Evolutionary conservation across 1,139 yeast species (phyloP).

Genomic region (Nakaseomyces kungkrabaensis): DNA sequence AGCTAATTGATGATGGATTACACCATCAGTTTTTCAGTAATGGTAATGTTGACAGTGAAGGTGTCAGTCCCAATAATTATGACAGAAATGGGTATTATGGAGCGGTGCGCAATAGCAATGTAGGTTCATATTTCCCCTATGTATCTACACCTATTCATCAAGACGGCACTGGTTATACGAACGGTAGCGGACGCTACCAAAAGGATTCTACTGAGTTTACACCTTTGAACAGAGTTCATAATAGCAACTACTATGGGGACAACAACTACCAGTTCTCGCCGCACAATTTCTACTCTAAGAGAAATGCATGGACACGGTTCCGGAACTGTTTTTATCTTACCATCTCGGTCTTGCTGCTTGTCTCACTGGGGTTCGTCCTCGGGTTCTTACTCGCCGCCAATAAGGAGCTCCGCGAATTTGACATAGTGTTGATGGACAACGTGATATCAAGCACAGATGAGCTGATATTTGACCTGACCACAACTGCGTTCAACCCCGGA

Average conservation of each 20-base stretch:
- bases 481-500: slow-evolving; percentile 84
- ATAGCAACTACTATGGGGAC: slow-evolving; percentile 5
- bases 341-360: slow-evolving; percentile 42
- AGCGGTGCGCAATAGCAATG: neutral
- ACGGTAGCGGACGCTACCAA: neutral
- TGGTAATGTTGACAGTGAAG: slow-evolving; percentile 4
- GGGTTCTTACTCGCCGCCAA: slow-evolving; percentile 84
- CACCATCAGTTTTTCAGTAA: slow-evolving; percentile 5
- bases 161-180: neutral
- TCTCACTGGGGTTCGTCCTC: slow-evolving; percentile 62
- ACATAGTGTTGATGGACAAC: slow-evolving; percentile 52
- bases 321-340: slow-evolving; percentile 50
- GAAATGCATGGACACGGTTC: slow-evolving; percentile 26
- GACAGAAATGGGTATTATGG: neutral
- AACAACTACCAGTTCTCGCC: slow-evolving; percentile 42
- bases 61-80: neutral
- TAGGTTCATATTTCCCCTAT: neutral
- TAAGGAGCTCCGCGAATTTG: slow-evolving; percentile 65
- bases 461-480: slow-evolving; percentile 64
- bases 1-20: neutral
- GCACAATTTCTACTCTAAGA: slow-evolving; percentile 37
- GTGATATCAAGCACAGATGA: slow-evolving; percentile 79
- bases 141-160: neutral
- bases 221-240: slow-evolving; percentile 4
- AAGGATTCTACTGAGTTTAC: slow-evolving; percentile 1